Base-by-base conservation (phyloP, 345 rosid species). In the Populus ilicifolia region DNA sequence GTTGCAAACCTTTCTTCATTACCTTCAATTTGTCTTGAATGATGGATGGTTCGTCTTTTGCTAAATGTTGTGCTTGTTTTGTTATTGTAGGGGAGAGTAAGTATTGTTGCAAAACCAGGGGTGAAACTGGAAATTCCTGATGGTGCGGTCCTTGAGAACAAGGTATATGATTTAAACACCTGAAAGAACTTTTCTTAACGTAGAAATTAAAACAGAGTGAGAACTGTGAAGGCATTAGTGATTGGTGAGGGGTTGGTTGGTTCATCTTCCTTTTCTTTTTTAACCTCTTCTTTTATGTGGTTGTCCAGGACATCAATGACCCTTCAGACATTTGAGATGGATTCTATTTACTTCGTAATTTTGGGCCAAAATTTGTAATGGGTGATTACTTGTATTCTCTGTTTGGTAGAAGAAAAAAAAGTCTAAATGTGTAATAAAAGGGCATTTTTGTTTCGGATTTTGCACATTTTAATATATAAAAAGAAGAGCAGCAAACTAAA, bases 121-220 rank as follows among this genome's bases (percentile, higher is more conserved):
- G 56, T n/a, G 43, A 80, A 54, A 76, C 36, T 88, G 71, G 87
- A 81, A 75, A 86, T 90, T 80, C 91, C 93, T 0, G 87, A 86
- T 3, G 83, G 88, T 35, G 71, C 35, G 0, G 80, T 83, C 63
- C 75, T 87, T 5, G 84, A 87, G 72, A 73, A 88, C 73, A 80
- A 81, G 88, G 93, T 87, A 76, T 71, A 25, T 46, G 50, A 38
- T 29, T 25, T 29, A 59, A 62, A 33, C 29, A 1, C 50, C 6
- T 63, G 17, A 5, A 43, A 29, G 23, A 69, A 36, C 44, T 35
- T 11, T 44, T 44, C 17, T 44, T 44, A 13, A 3, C 50, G 50
- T 41, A 14, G 50, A 14, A 44, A 44, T 12, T 3, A 44, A 44
- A 44, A 44, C 50, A 44, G 5, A 3, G 50, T 44, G 50, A 2